Conservation (phyloP, 306 rosid genomes). For the Albizia julibrissin region DNA sequence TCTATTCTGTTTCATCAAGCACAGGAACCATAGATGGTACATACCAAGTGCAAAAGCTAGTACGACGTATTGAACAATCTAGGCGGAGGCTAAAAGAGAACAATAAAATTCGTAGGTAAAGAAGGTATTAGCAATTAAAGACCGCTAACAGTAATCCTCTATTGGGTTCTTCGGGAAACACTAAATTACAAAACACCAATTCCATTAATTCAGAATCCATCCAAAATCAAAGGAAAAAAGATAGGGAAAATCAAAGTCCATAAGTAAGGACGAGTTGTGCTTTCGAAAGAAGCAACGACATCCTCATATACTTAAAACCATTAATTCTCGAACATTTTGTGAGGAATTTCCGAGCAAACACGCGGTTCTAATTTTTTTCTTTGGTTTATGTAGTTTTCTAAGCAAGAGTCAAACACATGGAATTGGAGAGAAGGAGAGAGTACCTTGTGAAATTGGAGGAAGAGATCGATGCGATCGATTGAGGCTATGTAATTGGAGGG, state of each 20-base stretch:
- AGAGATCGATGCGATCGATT: neutral
- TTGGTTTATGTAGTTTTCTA: neutral
- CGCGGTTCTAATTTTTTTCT: neutral
- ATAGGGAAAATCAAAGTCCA: neutral
- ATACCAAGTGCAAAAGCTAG: neutral
- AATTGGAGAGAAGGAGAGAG: slow-evolving; percentile 6
- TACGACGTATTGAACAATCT: neutral
- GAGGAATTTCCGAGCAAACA: neutral
- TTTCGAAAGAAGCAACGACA: neutral
- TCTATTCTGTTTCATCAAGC: slow-evolving; percentile 4
- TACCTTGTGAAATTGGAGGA: slow-evolving; percentile 36
- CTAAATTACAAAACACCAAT: neutral
- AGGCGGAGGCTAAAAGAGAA: neutral
- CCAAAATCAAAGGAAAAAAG: neutral
- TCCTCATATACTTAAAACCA: neutral
- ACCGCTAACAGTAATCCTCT: neutral
- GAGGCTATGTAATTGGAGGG: slow-evolving; percentile 16
- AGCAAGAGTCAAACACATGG: neutral
- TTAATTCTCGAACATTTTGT: neutral
- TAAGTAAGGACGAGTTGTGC: slow-evolving; percentile 6
- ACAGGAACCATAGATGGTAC: neutral
- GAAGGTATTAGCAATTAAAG: neutral
- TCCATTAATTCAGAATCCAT: neutral
- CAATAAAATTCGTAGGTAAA: neutral
- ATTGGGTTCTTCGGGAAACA: neutral